These are phyloP conservation scores for Penicillium pancosmium DNA, from an alignment of 495 filamentous ascomycete species.

Conservation along the genomic window DNA sequence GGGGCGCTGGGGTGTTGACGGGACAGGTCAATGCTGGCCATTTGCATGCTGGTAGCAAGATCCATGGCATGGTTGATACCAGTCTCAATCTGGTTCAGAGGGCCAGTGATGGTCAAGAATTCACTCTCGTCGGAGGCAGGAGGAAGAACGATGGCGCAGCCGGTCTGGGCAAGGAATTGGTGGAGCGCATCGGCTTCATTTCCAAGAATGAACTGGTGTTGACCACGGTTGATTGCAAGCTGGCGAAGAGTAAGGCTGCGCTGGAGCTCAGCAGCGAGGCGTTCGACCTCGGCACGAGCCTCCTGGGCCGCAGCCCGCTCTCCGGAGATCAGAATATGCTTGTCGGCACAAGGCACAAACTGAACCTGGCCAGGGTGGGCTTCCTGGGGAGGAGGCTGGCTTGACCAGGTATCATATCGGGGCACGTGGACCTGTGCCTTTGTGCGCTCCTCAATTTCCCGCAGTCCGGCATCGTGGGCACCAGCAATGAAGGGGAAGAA, in stretches of 20 bases:
- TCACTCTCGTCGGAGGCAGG: conserved; percentile 71
- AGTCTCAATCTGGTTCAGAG: conserved; percentile 65
- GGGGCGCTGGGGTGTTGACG: conserved; percentile 74
- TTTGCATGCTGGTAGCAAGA: conserved; percentile 79
- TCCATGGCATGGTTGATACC: conserved; percentile 81
- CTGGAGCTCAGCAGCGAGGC: conserved; percentile 69
- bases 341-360: conserved; percentile 66
- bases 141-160: conserved; percentile 85
- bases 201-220: conserved; percentile 90
- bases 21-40: conserved; percentile 74
- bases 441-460: conserved; percentile 69
- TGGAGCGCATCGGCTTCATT: conserved; percentile 75
- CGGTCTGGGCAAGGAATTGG: conserved; percentile 86
- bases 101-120: conserved; percentile 81
- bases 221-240: conserved; percentile 71
- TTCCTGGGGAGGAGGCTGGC: conserved; percentile 68
- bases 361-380: conserved; percentile 65
- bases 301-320: conserved; percentile 82
- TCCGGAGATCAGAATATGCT: conserved; percentile 81
- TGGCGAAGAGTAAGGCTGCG: conserved; percentile 71
- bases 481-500: conserved; percentile 96
- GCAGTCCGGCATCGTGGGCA: conserved; percentile 67
- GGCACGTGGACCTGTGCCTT: conserved; percentile 78
- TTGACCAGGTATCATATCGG: conserved; percentile 72
- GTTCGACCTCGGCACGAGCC: conserved; percentile 77